These are phyloP conservation scores for Thelonectria discophora DNA, from an alignment of 2,329 filamentous ascomycete genomes.

Conservation along the genomic window DNA sequence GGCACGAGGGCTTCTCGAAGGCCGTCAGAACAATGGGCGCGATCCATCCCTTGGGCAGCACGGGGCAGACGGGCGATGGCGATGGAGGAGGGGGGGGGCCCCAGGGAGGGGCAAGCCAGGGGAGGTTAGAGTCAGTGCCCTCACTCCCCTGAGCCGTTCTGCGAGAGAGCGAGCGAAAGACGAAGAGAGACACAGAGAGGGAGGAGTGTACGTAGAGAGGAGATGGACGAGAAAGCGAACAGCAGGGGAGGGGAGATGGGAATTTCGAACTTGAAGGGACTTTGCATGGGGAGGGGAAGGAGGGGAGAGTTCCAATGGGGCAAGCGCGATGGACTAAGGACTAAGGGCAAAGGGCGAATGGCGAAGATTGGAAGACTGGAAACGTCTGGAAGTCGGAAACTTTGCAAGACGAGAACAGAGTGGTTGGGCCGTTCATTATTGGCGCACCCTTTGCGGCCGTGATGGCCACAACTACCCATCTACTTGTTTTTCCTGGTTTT, in stretches of 20 bases:
- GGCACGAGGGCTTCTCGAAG: conserved; percentile 41
- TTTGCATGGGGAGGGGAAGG: conserved; percentile 16
- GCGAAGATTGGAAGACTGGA: conserved; percentile 15
- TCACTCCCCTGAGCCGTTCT: conserved; percentile 19
- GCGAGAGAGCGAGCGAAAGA: conserved; percentile 11
- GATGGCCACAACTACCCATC: no score
- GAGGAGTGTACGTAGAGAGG: conserved; percentile 8
- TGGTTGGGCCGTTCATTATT: no score
- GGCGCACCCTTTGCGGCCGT: no score
- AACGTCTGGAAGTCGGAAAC: no score
- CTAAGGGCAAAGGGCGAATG: no score
- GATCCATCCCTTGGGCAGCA: conserved; percentile 37
- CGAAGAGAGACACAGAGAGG: no score
- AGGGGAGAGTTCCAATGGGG: neutral
- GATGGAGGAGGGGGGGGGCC: conserved; percentile 14
- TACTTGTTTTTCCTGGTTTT: no score
- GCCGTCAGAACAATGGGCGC: conserved; percentile 37
- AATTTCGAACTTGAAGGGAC: conserved; percentile 8
- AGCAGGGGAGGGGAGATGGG: conserved; percentile 15
- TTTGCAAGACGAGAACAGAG: no score
- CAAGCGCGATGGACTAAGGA: neutral
- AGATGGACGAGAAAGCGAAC: conserved; percentile 3
- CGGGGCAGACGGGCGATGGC: conserved; percentile 34
- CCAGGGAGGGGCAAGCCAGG: no score
- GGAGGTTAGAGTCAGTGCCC: conserved; percentile 10